Base-by-base conservation (phyloP, 2,329 filamentous ascomycete species). In the Chrysoporthe austroafricana region DNA sequence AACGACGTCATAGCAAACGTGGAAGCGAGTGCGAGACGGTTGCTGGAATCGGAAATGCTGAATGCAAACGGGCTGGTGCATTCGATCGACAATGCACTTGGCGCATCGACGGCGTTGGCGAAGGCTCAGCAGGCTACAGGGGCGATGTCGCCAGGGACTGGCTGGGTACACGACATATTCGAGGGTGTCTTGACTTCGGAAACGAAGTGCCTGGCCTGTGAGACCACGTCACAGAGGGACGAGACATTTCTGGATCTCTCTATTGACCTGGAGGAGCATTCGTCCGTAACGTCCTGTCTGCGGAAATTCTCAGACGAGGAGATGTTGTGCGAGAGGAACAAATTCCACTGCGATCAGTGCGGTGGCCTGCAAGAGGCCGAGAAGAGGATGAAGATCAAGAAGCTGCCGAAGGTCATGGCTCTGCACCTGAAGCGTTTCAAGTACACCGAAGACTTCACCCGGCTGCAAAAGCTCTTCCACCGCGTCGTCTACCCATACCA, bases 311-410 rank as follows among this genome's bases (percentile, higher is more conserved):
- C 96, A 0, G 94, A 96, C 58, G 96, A 98, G 75, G 96, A 99
- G 79, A 97, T 98, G 93, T 86, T 99, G 67, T 98, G 96, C 76
- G 96, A 99, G 81, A 88, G 94, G 69, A 98, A 99, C 83, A 99
- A 99, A 77, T 99, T 99, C 73, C 95, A 99, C 76, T 99, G 96
- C 80, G 96, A 99, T 77, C 94, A 94, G 74, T 99, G 96, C 73
- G 96, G 96, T 64, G 96, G 96, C 2, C 82, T 99, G 66, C 96
- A 99, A 79, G 96, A 99, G 80, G 96, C 96, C 0, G 96, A 99
- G 79, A 99, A 98, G 83, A 88, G 96, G 71, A 99, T 99, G 96
- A 99, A 98, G 83, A 95, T 99, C 73, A 98, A 99, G 82, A 88
- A 92, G 64, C 81, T 98, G 75, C 96, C 96, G 4, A 94, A 93